Conservation (phyloP, 768 basidiomycete genomes). For the Atractiella rhizophila region DNA sequence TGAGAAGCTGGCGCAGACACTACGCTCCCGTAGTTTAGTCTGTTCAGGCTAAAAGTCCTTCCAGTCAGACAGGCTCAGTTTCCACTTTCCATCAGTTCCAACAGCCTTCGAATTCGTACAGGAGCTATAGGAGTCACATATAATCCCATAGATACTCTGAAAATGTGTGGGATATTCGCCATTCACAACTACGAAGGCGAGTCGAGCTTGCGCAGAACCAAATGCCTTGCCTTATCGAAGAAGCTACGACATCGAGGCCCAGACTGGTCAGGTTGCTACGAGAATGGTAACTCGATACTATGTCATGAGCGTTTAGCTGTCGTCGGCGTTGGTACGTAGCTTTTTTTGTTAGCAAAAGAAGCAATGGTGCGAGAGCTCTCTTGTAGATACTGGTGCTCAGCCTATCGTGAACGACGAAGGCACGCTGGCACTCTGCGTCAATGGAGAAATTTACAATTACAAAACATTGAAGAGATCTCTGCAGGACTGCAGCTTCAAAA, state of each 20-base stretch:
- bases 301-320: conserved; percentile 91
- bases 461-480: conserved; percentile 44
- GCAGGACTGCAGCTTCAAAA: conserved; percentile 54
- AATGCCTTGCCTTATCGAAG: conserved; percentile 13
- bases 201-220: conserved; percentile 8
- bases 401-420: conserved; percentile 69
- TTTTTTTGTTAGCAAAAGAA: background rate
- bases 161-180: too few relatives aligned
- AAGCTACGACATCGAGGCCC: conserved; percentile 60
- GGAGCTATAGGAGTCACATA: too few relatives aligned
- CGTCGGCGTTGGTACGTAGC: conserved; percentile 65
- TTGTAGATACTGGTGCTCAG: conserved; percentile 77
- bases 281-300: conserved; percentile 35
- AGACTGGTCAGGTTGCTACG: conserved; percentile 92
- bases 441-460: conserved; percentile 99
- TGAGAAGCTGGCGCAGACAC: too few relatives aligned
- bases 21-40: too few relatives aligned
- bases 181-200: conserved; percentile 10
- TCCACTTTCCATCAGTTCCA: too few relatives aligned
- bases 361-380: background rate
- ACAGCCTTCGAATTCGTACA: too few relatives aligned
- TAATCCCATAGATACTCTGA: too few relatives aligned
- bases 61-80: too few relatives aligned
- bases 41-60: too few relatives aligned
- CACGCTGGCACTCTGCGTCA: conserved; percentile 63